Evolutionary conservation across 495 filamentous ascomycete genomes (phyloP), one percentile per base, ranked within the genome.

Genomic region (Talaromyces ruber): DNA sequence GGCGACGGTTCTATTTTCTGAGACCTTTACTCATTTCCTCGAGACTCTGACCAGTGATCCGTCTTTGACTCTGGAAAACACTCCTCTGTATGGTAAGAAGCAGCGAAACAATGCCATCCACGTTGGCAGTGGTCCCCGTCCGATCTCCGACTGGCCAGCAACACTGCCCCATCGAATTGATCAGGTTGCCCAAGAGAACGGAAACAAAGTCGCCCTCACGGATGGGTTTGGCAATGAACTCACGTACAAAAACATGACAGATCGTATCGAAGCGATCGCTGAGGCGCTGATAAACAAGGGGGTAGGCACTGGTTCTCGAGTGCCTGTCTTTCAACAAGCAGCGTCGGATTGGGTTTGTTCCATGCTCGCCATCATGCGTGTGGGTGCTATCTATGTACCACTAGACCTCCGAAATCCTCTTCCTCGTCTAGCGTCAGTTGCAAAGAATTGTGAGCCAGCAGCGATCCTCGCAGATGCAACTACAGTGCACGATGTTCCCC

Each of bases 381-480:
- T 81, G 30, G 84, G 82, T 0, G 76, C 65, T 4, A 63, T 75
- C 2, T 86, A 85, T 59, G 66, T 86, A 2, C 84, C 84, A 0
- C 61, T 88, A 4, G 83, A 86, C 50, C 65, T 71, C 1, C 64
- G 72, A 6, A 73, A 68, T 12, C 64, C 73, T 16, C 54, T 70
- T 1, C 18, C 64, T 4, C 74, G 78, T 4, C 71, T 79, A 0
- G 64, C 63, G 1, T 32, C 60, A 6, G 68, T 79, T 7, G 66
- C 66, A 1, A 45, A 63, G 4, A 66, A 66, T 16, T 66, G 63
- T 26, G 26, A 68, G 14, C 66, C 69, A 4, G 55, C 25, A 7
- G 62, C 67, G 11, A 50, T 75, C 9, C 32, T 69, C 1, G 34
- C 43, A 8, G 58, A 66, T 43, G 28, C 34, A 0, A 18, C 45